Evolutionary conservation across 2,329 filamentous ascomycete genomes (phyloP).

Genomic region (Venturia oleaginea): DNA sequence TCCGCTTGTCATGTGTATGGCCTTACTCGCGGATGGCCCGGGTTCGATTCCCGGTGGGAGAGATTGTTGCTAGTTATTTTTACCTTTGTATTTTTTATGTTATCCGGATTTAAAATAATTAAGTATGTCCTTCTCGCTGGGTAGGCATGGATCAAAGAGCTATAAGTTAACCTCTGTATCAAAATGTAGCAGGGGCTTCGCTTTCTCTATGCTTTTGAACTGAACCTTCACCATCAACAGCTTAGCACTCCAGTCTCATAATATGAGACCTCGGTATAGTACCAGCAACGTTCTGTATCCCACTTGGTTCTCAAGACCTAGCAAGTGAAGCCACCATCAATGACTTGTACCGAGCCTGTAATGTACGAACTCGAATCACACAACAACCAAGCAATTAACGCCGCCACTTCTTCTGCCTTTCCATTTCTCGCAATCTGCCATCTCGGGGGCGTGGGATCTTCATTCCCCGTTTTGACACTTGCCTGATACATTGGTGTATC

Average conservation of each 20-base stretch:
- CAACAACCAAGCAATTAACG: conserved; percentile 38
- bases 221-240: too few relatives aligned
- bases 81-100: too few relatives aligned
- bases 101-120: too few relatives aligned
- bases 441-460: conserved; percentile 8
- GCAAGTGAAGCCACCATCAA: conserved; percentile 19
- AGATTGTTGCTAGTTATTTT: too few relatives aligned
- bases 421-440: conserved; percentile 18
- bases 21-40: too few relatives aligned
- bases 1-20: too few relatives aligned
- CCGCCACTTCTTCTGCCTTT: conserved; percentile 30
- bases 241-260: conserved; percentile 40
- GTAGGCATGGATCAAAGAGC: too few relatives aligned
- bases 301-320: background rate
- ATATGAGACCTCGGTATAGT: conserved; percentile 30
- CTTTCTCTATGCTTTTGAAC: too few relatives aligned
- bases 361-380: conserved; percentile 38
- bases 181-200: too few relatives aligned
- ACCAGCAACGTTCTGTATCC: conserved; percentile 25
- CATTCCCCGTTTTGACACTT: background rate
- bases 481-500: conserved; percentile 12
- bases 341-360: conserved; percentile 36
- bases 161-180: too few relatives aligned
- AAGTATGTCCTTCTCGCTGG: too few relatives aligned
- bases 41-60: too few relatives aligned